Evolutionary conservation across 805 yeast species (phyloP).

Genomic region (Teunomyces kruisii): DNA sequence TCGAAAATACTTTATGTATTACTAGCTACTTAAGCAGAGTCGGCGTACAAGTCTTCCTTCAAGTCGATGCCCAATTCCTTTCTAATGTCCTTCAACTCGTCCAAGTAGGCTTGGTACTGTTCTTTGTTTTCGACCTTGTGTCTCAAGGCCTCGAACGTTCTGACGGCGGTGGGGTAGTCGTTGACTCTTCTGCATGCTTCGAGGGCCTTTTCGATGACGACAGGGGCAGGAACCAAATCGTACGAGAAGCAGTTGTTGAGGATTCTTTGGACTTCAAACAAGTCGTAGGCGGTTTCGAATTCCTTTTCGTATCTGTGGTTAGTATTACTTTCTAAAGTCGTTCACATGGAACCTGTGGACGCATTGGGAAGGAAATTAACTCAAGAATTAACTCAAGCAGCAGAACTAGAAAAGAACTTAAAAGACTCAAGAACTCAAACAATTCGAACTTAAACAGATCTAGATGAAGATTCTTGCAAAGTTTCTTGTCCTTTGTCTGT

Average conservation of each 20-base stretch:
- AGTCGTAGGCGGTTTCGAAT: constrained; percentile 78
- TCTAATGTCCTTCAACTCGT: constrained; percentile 88
- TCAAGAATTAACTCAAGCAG: too few species aligned
- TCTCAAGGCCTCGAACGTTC: constrained; percentile 96
- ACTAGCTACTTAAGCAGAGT: constrained; percentile 21
- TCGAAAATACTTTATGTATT: background rate
- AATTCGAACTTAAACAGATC: too few species aligned
- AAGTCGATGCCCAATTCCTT: constrained; percentile 90
- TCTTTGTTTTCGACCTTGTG: constrained; percentile 93
- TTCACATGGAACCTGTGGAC: too few species aligned
- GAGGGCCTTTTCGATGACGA: constrained; percentile 91
- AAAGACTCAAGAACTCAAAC: too few species aligned
- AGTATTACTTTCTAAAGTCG: constrained; percentile 17
- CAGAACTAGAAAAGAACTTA: too few species aligned
- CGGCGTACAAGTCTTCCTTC: constrained; percentile 77
- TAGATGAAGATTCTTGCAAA: too few species aligned
- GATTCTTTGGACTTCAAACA: constrained; percentile 68
- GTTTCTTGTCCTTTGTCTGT: too few species aligned
- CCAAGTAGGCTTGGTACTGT: constrained; percentile 94
- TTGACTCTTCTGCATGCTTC: constrained; percentile 98
- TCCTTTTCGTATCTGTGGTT: constrained; percentile 82
- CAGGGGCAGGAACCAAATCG: constrained; percentile 98
- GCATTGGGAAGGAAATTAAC: background rate
- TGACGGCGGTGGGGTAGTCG: constrained; percentile 97
- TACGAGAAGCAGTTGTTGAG: constrained; percentile 97